Evolutionary conservation across 257 asterid genomes (phyloP).

Genomic region (Eucommia ulmoides): DNA sequence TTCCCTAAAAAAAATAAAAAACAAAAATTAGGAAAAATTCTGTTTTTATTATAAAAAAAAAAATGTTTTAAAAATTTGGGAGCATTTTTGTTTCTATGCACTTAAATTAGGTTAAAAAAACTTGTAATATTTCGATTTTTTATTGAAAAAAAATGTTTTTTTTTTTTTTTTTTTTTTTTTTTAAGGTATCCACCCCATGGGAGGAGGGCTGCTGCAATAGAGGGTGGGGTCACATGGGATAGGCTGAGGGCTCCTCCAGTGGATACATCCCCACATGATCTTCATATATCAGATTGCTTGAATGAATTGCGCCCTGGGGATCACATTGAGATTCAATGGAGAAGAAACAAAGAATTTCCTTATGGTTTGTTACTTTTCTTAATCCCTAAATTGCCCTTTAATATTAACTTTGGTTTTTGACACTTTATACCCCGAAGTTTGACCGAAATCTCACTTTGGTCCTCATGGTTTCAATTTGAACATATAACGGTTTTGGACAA

Average conservation of each 20-base stretch:
- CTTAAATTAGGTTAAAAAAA: background rate
- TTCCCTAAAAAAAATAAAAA: background rate
- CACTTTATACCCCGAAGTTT: no score
- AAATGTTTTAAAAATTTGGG: no score
- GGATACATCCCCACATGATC: conserved; percentile 50
- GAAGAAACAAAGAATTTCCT: conserved; percentile 75
- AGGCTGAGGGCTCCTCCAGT: conserved; percentile 63
- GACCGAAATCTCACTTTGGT: no score
- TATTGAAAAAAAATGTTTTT: background rate
- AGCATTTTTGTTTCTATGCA: background rate
- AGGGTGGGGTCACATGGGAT: conserved; percentile 74
- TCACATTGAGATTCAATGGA: conserved; percentile 88
- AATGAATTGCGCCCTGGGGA: conserved; percentile 64
- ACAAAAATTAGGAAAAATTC: no score
- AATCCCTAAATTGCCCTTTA: no score
- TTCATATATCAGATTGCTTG: conserved; percentile 61
- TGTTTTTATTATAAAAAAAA: no score
- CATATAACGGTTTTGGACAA: no score
- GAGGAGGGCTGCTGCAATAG: conserved; percentile 46
- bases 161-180: background rate
- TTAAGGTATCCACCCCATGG: conserved; percentile 84
- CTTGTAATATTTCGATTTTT: background rate
- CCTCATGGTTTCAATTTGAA: no score
- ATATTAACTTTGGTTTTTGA: no score
- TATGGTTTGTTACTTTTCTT: conserved; percentile 46